These are phyloP conservation scores for Phlyctochytrium bullatum DNA, from an alignment of 192 early-diverging fungal genomes.

Conservation along the genomic window DNA sequence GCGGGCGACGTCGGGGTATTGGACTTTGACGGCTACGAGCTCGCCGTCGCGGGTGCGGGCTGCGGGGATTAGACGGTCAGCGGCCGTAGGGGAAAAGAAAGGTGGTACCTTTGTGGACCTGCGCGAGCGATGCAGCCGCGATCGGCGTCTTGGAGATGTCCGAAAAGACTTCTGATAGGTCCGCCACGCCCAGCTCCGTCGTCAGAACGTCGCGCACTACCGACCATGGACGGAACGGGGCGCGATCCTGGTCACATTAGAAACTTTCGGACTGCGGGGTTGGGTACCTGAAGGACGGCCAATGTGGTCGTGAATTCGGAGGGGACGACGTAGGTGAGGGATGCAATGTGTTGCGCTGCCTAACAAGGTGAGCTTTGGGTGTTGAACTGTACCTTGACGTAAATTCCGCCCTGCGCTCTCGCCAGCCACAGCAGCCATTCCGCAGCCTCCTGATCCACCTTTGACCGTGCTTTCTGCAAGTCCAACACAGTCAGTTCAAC, in stretches of 20 bases:
- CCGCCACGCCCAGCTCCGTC: slow-evolving; percentile 49
- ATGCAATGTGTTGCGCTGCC: slow-evolving; percentile 30
- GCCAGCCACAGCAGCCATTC: slow-evolving; percentile 9
- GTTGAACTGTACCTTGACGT: slow-evolving; percentile 5
- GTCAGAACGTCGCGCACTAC: slow-evolving; percentile 58
- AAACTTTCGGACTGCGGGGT: too few relatives aligned
- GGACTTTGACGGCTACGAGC: slow-evolving; percentile 75
- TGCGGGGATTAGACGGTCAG: slow-evolving; percentile 35
- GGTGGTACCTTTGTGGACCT: slow-evolving; percentile 72
- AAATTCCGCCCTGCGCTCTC: slow-evolving; percentile 8
- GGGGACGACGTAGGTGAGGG: slow-evolving; percentile 6
- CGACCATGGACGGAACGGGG: slow-evolving; percentile 59
- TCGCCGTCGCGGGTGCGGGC: slow-evolving; percentile 50
- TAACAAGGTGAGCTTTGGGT: not conserved
- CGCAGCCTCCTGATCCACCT: not conserved
- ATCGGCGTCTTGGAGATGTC: slow-evolving; percentile 63
- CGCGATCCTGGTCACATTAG: slow-evolving; percentile 41
- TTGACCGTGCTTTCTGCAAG: not conserved
- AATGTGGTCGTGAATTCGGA: slow-evolving; percentile 49
- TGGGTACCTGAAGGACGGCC: slow-evolving; percentile 44
- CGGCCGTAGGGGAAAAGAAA: too few relatives aligned
- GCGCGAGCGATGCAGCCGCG: slow-evolving; percentile 78
- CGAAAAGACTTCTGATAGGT: slow-evolving; percentile 39
- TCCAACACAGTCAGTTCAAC: not conserved
- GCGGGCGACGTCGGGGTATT: slow-evolving; percentile 71